Percentiles rank a stretch among this genome's conserved stretches.
Conservation (phyloP, 2,329 filamentous ascomycete genomes). For the Alternaria longipes region DNA sequence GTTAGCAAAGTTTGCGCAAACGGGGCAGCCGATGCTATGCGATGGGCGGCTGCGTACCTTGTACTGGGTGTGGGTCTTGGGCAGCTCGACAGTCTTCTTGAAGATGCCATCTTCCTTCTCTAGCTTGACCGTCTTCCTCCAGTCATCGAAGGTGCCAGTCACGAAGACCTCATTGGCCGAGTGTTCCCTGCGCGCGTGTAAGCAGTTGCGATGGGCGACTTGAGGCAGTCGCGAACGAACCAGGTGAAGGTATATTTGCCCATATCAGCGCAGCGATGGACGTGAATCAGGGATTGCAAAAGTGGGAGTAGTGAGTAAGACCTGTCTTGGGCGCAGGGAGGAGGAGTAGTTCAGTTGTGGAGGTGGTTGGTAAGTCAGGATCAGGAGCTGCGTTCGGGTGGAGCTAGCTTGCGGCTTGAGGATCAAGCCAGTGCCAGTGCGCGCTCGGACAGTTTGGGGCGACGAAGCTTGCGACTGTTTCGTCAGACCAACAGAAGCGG, state of each 20-base stretch:
- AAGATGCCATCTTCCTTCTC: constrained; percentile 76
- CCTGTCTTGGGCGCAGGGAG: constrained; percentile 36
- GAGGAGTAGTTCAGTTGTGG: constrained; percentile 16
- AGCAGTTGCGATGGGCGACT: constrained; percentile 24
- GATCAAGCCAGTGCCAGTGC: constrained; percentile 15
- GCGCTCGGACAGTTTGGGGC: constrained; percentile 33
- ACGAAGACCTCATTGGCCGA: constrained; percentile 88
- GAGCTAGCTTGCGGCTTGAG: constrained; percentile 31
- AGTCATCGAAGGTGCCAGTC: constrained; percentile 94
- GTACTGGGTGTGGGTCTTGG: constrained; percentile 82
- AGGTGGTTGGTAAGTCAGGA: constrained; percentile 36
- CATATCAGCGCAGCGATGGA: constrained; percentile 56
- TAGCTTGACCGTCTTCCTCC: constrained; percentile 86
- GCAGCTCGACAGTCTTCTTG: constrained; percentile 80
- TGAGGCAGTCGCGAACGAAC: constrained; percentile 56
- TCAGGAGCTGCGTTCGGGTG: constrained; percentile 35
- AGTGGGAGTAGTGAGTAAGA: constrained; percentile 35
- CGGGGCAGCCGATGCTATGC: constrained; percentile 6
- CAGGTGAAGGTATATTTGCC: constrained; percentile 76
- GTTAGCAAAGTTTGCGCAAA: constrained; percentile 31
- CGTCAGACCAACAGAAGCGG: constrained; percentile 8
- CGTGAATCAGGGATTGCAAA: constrained; percentile 24
- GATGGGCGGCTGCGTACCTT: constrained; percentile 71
- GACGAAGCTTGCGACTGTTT: constrained; percentile 28
- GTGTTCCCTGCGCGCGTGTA: constrained; percentile 71